phyloP scores from a whole-genome alignment of 2,329 filamentous ascomycete species.

The Beauveria sp. region DNA sequence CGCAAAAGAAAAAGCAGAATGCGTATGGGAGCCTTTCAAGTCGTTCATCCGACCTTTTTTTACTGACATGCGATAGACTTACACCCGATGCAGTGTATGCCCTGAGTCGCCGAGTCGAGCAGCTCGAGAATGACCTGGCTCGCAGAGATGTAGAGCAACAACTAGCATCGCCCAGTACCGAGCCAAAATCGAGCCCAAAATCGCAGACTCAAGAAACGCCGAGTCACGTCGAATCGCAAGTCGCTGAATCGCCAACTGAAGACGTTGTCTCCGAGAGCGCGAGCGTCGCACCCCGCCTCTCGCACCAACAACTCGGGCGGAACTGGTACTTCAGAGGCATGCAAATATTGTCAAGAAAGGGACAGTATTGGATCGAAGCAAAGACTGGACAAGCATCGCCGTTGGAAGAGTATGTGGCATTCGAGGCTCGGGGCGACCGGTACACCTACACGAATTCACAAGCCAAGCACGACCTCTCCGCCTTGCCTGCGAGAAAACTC shows the following conservation, averaged over 20 bases:
- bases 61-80: neutral
- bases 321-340: constrained; percentile 15
- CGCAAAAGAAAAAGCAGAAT: neutral
- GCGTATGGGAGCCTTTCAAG: neutral
- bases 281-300: neutral
- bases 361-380: constrained; percentile 11
- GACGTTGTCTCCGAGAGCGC: neutral
- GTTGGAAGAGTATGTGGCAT: neutral
- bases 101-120: neutral
- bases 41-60: neutral
- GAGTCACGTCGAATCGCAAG: neutral
- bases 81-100: neutral
- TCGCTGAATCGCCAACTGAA: neutral
- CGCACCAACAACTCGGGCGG: neutral
- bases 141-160: neutral
- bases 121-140: constrained; percentile 1
- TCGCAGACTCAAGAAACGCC: neutral
- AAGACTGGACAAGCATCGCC: constrained; percentile 1
- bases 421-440: neutral
- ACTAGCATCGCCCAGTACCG: neutral
- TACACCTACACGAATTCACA: neutral
- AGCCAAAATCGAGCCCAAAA: neutral
- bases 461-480: neutral
- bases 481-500: neutral
- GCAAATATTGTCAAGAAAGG: constrained; percentile 11